Percentiles rank a stretch among this genome's conserved stretches.
phyloP scores from a whole-genome alignment of 257 asterid genomes.

The Mitragyna speciosa region DNA sequence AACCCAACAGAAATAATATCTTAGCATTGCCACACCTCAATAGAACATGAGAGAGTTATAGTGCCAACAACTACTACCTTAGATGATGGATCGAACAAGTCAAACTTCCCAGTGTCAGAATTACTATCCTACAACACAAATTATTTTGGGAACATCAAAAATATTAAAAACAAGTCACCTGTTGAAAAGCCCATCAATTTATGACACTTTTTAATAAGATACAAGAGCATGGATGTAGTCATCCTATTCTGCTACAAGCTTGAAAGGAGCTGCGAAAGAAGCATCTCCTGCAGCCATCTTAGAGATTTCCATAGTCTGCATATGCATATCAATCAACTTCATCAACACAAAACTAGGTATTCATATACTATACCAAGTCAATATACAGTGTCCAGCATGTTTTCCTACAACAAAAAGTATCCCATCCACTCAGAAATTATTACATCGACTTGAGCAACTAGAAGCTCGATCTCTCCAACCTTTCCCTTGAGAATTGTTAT shows the following conservation, averaged over 20 bases:
- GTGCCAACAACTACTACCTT: conserved; percentile 58
- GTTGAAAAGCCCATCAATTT: too few relatives aligned
- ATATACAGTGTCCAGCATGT: conserved; percentile 76
- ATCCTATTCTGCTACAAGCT: too few relatives aligned
- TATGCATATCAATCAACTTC: not conserved
- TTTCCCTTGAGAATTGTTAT: too few relatives aligned
- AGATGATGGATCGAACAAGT: conserved; percentile 71
- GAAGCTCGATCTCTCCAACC: too few relatives aligned
- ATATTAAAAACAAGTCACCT: not conserved
- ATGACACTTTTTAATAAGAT: too few relatives aligned
- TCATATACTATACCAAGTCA: not conserved
- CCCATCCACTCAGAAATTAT: conserved; percentile 99
- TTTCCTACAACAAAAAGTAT: conserved; percentile 79
- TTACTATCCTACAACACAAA: conserved; percentile 59
- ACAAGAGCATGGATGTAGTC: too few relatives aligned
- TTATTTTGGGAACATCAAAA: conserved; percentile 7
- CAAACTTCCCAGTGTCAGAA: conserved; percentile 54
- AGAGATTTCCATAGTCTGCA: conserved; percentile 93
- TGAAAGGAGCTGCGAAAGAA: too few relatives aligned
- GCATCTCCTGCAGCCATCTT: conserved; percentile 84
- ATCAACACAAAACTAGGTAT: not conserved
- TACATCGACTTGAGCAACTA: too few relatives aligned
- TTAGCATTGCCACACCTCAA: conserved; percentile 61
- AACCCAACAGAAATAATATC: conserved; percentile 13
- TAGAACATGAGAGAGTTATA: conserved; percentile 74